Base-by-base conservation (phyloP, 768 basidiomycete species). In the Pulveroboletus frians region DNA sequence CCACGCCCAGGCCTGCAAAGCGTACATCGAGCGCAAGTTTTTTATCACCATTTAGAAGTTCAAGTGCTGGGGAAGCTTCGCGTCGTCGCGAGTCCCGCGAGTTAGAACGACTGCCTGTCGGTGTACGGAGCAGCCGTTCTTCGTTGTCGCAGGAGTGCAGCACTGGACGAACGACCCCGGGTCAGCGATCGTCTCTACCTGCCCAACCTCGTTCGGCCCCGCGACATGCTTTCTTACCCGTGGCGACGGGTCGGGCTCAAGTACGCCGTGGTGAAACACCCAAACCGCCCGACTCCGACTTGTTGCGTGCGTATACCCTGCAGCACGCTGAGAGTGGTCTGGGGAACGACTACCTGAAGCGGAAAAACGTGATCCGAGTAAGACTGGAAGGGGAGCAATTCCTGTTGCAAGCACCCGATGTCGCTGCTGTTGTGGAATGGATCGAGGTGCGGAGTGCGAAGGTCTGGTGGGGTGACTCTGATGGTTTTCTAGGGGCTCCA, bases 341-440 rank as follows among this genome's bases (percentile, higher is more conserved):
- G 32, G 96, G 92, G 29, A 92, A 89, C 51, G 96, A 99, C 67
- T 99, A 99, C 69, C 32, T 81, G 55, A 98, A 98, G 76, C 75
- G 93, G 54, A 86, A 82, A 73, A 89, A 98, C 65, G 95, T 98
- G 39, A 92, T 98, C 30, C 77, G 96, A 18, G 81, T 98, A 26
- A 71, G 95, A 49, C 72, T 92, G 55, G 92, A 96, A 65, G 96
- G 95, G 11, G 91, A 98, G 72, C 96, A 99, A 71, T 99, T 99
- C 69, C 72, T 99, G 57, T 60, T 99, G 58, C 95, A 99, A 69
- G 89, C 90, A 3, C 79, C 76, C 43, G 85, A 88, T 62, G 84
- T 92, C 34, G 76, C 82, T 38, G 81, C 83, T 23, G 94, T 97
- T 2, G 90, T 98, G 47, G 82, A 86, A 46, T 94, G 95, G 92